Evolutionary conservation across 768 basidiomycete genomes (phyloP), one percentile per base, ranked within the genome.

Genomic region (Boletus edulis): DNA sequence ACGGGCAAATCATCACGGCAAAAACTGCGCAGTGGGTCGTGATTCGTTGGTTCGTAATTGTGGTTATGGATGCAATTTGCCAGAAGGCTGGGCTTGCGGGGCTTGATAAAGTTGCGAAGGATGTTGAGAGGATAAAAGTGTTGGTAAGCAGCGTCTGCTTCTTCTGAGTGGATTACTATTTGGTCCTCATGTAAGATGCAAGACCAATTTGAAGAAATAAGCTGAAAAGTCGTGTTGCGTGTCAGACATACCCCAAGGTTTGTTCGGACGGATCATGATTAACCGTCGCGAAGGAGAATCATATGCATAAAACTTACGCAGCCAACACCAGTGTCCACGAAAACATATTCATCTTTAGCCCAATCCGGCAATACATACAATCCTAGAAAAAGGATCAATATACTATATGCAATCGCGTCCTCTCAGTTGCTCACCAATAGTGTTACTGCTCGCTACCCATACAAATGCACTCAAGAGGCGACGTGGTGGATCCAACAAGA

Each of bases 121-220:
- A 72, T 52, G 15, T 55, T 64, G 39, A 78, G 66, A 1, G 87
- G 86, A 62, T 87, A 89, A 62, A 87, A 87, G 60, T 87, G 79
- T 66, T 89, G 87, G 53, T 72, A 81, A 0, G 85, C 86, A 5
- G 76, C 76, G 9, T 83, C 81, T 49, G 78, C 79, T 67, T 87
- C 86, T 70, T 89, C 87, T 37, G 81, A 85, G 61, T 89, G 87
- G 37, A 89, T 85, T 35, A 88, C 85, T 54, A 89, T 85, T 57
- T 86, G 79, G 46, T 74, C 72, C 58, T 88, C 78, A 62, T 79
- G 81, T 11, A 88, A 68, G 45, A 88, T 88, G 62, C 87, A 89
- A 22, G 86, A 87, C 87, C 87, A 89, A 54, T 88, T 89, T 11
- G 86, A 84, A 18, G 84, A 85, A 65, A 78, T 74, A 13, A 80